A percentile compares a stretch with the other conserved stretches of the same genome.
These are phyloP conservation scores for Cytospora piceicola DNA, from an alignment of 2,329 filamentous ascomycete species.

Conservation along the genomic window DNA sequence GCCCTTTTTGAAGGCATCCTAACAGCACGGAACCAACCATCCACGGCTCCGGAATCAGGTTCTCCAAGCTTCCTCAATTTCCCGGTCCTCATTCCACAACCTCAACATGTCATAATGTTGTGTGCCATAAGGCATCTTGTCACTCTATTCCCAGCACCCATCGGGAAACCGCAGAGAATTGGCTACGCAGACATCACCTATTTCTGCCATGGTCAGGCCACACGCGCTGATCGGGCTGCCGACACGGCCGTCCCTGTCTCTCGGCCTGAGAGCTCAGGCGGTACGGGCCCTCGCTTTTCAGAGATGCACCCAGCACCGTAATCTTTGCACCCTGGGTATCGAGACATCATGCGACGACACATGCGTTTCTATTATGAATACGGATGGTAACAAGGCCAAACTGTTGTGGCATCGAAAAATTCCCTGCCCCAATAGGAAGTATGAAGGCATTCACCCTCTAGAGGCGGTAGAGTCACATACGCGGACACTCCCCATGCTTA, in stretches of 20 bases:
- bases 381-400: conserved; percentile 47
- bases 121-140: not conserved
- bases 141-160: not conserved
- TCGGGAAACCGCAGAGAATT: not conserved
- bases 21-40: not conserved
- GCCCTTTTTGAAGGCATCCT: not conserved
- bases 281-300: not conserved
- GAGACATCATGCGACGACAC: conserved; percentile 93
- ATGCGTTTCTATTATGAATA: conserved; percentile 80
- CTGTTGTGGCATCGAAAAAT: conserved; percentile 76
- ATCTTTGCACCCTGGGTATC: conserved; percentile 64
- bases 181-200: not conserved
- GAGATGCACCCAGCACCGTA: not conserved
- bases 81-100: not conserved
- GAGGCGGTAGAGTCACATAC: conserved; percentile 78
- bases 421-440: conserved; percentile 77
- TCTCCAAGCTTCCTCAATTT: not conserved
- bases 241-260: not conserved
- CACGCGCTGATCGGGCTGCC: conserved; percentile 6
- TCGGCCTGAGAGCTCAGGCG: not conserved
- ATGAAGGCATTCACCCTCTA: conserved; percentile 79
- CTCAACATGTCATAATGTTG: not conserved
- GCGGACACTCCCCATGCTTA: conserved; percentile 67
- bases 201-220: conserved; percentile 15
- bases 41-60: not conserved